Base-by-base conservation (phyloP, 305 asterid genomes). In the Coffea humblotiana region DNA sequence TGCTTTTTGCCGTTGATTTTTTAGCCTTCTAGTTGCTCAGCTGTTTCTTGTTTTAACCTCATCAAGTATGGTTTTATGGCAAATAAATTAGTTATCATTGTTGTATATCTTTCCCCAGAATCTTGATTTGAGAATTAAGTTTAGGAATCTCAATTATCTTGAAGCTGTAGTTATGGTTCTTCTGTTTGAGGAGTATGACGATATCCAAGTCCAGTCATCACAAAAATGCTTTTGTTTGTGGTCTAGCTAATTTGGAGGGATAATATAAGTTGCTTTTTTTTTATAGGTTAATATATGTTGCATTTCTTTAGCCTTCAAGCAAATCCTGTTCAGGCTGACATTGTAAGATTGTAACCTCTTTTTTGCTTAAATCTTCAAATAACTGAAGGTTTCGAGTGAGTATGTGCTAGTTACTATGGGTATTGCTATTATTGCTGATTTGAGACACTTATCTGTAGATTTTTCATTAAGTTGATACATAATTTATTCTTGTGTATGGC, bases 1-100 rank as follows among this genome's bases (percentile, higher is more conserved):
- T 79, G 48, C 37, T 49, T 73, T 82, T 69, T 16, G 74, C 64
- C 19, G 60, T 40, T 72, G 21, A 25, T 60, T 19, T 61, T 74
- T 3, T 45, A 37, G 64, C 14, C 40, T 71, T 61, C 16, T 45
- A 11, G 51, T 18, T 27, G 29, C 45, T 78, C 76, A 63, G 67
- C 78, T 65, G 69, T 75, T 82, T 56, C 76, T 70, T 15, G 29
- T 27, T 19, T 45, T 70, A 19, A 48, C 29, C 27, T 56, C 64
- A n/a, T 52, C 7, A 21, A 64, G 7, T 32, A 25, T 0, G 72
- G 15, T 25, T 10, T 63, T 71, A 6, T 48, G 27, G 47, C 77
- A 3, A 23, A 11, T 71, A n/a, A 76, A 8, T 56, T 51, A 11
- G 35, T 35, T 58, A 12, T 9, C 29, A n/a, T 14, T 78, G 72